Evolutionary conservation across 768 basidiomycete genomes (phyloP).

Genomic region (Trametes cinnabarina): DNA sequence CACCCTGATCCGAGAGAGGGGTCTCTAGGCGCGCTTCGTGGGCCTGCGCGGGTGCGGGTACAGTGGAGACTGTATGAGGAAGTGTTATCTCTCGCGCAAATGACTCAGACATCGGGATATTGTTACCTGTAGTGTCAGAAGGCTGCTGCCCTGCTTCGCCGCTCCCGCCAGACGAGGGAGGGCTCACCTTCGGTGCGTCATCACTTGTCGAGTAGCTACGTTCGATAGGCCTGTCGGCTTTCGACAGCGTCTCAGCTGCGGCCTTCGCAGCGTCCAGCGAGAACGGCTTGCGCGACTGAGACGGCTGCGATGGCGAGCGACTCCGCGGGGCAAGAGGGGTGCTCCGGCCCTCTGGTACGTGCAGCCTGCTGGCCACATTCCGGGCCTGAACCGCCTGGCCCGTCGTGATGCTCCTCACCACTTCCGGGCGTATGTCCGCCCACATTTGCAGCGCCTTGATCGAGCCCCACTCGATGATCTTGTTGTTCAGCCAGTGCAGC

Average conservation of each 20-base stretch:
- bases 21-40: background rate
- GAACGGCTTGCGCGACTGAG: conserved; percentile 25
- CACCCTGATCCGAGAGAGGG: background rate
- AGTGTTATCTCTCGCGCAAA: conserved; percentile 10
- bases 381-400: conserved; percentile 50
- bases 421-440: conserved; percentile 75
- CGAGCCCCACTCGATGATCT: conserved; percentile 99
- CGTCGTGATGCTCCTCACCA: conserved; percentile 42
- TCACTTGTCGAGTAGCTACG: conserved; percentile 2
- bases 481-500: conserved; percentile 92
- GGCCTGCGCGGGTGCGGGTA: conserved; percentile 3
- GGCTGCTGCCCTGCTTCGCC: background rate
- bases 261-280: conserved; percentile 14
- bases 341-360: conserved; percentile 47
- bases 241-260: conserved; percentile 8
- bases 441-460: conserved; percentile 94
- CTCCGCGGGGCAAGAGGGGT: conserved; percentile 38
- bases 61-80: background rate
- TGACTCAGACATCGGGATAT: background rate
- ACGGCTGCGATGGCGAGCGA: conserved; percentile 39
- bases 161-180: background rate
- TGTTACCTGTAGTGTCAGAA: conserved; percentile 1
- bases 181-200: background rate
- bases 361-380: conserved; percentile 44
- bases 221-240: conserved; percentile 11